These are phyloP conservation scores for Penium margaritaceum DNA, from an alignment of 139 green algal genomes.

Conservation along the genomic window DNA sequence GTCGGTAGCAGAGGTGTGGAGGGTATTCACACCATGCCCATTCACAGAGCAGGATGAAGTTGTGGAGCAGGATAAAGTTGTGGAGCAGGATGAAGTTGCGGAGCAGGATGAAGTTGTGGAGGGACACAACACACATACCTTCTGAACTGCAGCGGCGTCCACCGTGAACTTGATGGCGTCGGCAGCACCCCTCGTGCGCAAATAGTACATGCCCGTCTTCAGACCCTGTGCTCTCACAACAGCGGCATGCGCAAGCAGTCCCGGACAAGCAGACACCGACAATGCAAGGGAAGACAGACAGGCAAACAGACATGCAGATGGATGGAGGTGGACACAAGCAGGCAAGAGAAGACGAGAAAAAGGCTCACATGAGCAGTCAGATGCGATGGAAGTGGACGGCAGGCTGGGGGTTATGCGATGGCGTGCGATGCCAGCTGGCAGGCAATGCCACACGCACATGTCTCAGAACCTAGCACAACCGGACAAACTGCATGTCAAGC, in stretches of 20 bases:
- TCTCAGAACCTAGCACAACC: too few relatives aligned
- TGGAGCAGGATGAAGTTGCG: neutral
- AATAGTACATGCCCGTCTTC: constrained; percentile 98
- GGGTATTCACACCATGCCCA: neutral
- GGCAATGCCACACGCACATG: too few relatives aligned
- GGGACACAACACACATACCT: neutral
- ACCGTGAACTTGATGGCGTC: constrained; percentile 99
- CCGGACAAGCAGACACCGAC: neutral
- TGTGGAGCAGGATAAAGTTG: neutral
- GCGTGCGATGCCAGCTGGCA: too few relatives aligned
- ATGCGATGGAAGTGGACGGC: too few relatives aligned
- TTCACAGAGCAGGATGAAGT: neutral
- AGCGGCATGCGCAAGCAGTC: neutral
- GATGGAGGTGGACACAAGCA: neutral
- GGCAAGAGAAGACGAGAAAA: neutral
- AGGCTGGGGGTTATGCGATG: too few relatives aligned
- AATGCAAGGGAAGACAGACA: neutral
- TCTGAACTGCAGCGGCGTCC: constrained; percentile 49
- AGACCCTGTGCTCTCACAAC: constrained; percentile 54
- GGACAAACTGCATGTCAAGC: too few relatives aligned
- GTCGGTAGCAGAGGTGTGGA: neutral
- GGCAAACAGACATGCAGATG: neutral
- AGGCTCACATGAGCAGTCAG: too few relatives aligned
- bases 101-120: neutral
- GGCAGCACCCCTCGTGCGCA: constrained; percentile 79